Conservation (phyloP, 768 basidiomycete genomes). For the Leucosporidium creatinivorum region DNA sequence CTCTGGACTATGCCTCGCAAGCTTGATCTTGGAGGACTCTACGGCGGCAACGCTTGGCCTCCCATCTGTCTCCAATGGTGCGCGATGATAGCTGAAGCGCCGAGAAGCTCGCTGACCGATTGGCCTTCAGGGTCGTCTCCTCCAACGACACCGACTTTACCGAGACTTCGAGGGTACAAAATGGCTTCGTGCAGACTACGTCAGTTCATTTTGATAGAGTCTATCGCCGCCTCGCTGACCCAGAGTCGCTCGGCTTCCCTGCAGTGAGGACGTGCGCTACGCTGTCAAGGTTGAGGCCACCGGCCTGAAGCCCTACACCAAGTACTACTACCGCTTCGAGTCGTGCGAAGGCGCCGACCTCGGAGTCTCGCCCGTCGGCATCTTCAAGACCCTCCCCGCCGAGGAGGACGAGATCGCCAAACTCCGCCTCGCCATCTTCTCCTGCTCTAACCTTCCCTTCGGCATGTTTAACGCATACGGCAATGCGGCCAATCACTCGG, state of each 20-base stretch:
- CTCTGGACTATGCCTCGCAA: conserved; percentile 19
- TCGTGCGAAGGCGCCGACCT: conserved; percentile 47
- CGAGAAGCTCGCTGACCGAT: not conserved
- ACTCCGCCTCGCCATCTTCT: conserved; percentile 54
- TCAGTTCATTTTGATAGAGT: not conserved
- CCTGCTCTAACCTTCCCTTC: conserved; percentile 47
- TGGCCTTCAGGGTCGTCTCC: not conserved
- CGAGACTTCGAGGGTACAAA: not conserved
- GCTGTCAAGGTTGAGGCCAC: conserved; percentile 57
- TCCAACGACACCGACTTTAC: not conserved
- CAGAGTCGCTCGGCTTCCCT: conserved; percentile 28
- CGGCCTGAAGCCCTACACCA: conserved; percentile 48
- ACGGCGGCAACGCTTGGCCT: conserved; percentile 11
- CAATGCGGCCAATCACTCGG: conserved; percentile 51
- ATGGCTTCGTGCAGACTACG: conserved; percentile 1
- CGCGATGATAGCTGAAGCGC: not conserved
- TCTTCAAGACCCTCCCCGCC: conserved; percentile 50
- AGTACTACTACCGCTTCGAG: conserved; percentile 54
- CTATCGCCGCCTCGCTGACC: no score
- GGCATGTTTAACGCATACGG: conserved; percentile 57
- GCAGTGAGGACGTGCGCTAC: conserved; percentile 54
- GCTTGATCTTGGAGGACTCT: conserved; percentile 8
- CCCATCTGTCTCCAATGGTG: conserved; percentile 9
- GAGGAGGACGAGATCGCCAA: conserved; percentile 47
- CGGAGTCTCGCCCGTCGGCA: conserved; percentile 48